A percentile compares a stretch with the other conserved stretches of the same genome.
These are phyloP conservation scores for Pseudogymnoascus sp. DNA, from an alignment of 2,329 filamentous ascomycete genomes.

Conservation along the genomic window DNA sequence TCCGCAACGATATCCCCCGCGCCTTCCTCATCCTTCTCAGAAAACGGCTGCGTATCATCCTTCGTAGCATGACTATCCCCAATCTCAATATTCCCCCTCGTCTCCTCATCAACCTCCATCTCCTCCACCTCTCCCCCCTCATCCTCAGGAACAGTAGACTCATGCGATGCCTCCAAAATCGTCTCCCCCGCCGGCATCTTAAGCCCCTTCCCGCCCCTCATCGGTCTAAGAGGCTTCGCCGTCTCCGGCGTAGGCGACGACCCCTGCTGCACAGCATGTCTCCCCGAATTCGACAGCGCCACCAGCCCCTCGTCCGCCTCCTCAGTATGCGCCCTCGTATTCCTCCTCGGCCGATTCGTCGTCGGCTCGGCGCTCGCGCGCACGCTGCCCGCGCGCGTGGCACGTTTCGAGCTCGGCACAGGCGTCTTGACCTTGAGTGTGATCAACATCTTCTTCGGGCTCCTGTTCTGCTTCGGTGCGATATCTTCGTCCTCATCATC, in stretches of 20 bases:
- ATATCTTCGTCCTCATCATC: constrained; percentile 13
- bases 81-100: constrained; percentile 9
- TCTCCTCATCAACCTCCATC: constrained; percentile 20
- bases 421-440: constrained; percentile 25
- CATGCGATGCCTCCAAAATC: constrained; percentile 29
- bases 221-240: constrained; percentile 27
- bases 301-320: constrained; percentile 49
- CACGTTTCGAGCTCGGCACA: constrained; percentile 15
- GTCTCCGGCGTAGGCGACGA: constrained; percentile 49
- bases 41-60: constrained; percentile 7
- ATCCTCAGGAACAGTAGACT: constrained; percentile 27
- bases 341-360: constrained; percentile 20
- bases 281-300: constrained; percentile 54
- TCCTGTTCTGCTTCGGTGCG: constrained; percentile 8
- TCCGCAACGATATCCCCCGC: constrained; percentile 12
- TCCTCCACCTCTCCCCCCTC: constrained; percentile 17
- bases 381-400: constrained; percentile 26
- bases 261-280: constrained; percentile 43
- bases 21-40: neutral
- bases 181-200: constrained; percentile 25
- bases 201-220: constrained; percentile 26
- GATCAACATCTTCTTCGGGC: constrained; percentile 19
- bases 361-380: constrained; percentile 22
- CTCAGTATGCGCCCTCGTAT: constrained; percentile 30
- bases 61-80: constrained; percentile 20